Percentiles rank a stretch among this genome's conserved stretches.
Conservation (phyloP, 2,329 filamentous ascomycete genomes). For the Penicillium crustosum region DNA sequence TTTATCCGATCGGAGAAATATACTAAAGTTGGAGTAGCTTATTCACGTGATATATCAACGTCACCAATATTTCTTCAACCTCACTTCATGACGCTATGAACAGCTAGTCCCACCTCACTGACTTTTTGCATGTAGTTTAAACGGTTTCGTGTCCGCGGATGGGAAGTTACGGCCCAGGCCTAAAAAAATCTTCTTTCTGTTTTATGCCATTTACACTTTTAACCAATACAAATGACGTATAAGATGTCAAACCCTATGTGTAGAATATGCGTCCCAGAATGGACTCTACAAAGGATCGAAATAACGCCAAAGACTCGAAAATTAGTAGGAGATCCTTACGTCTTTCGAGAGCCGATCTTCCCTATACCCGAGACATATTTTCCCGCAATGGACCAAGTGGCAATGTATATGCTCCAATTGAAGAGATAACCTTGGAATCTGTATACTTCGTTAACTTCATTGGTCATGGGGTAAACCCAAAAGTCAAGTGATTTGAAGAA, state of each 20-base stretch:
- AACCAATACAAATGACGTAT: background rate
- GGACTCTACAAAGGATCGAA: background rate
- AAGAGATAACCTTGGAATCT: background rate
- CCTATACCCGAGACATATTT: background rate
- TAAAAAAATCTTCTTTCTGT: background rate
- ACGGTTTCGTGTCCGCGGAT: background rate
- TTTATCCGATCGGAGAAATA: background rate
- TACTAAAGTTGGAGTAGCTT: rapidly evolving
- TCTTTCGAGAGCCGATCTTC: background rate
- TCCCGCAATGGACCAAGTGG: background rate
- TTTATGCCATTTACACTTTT: background rate
- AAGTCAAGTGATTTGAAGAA: background rate
- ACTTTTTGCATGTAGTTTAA: background rate
- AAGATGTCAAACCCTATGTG: background rate
- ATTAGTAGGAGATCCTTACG: background rate
- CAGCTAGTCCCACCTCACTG: background rate
- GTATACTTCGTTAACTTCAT: background rate
- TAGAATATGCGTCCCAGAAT: background rate
- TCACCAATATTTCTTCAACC: conserved; percentile 1
- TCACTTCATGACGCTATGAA: conserved; percentile 6
- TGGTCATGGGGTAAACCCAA: background rate
- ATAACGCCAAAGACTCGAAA: background rate
- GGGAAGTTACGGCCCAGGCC: background rate
- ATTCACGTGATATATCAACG: background rate
- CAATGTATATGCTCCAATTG: background rate